Base-by-base conservation (phyloP, 1,284 basidiomycete species). In the Ganoderma lucidum region DNA sequence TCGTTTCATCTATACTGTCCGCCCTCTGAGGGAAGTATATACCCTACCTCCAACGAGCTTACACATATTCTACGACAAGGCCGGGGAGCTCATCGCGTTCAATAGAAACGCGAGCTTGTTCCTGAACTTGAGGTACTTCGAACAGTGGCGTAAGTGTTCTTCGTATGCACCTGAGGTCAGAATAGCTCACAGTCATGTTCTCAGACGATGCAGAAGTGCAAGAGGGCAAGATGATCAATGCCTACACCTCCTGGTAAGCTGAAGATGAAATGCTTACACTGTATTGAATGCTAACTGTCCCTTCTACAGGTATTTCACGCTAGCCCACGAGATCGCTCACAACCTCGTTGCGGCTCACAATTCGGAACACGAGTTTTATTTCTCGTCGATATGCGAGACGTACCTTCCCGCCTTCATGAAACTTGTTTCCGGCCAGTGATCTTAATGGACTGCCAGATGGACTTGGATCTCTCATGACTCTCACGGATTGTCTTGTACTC, bases 301-400 rank as follows among this genome's bases (percentile, higher is more conserved):
- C 17, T n/a, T 32, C 23, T 58, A n/a, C 74, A 92, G 94, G 90
- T 98, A 93, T 78, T 96, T 97, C 76, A 93, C 93, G 1, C 85
- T 98, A 10, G 96, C 96, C 0, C 97, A 99, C 79, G 97, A 97
- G 79, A 93, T 94, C 72, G 92, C 93, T 1, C 94, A 96, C 79
- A 96, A 96, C 75, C 83, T 96, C 1, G 92, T 95, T 19, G 85
- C 90, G 62, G 86, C 87, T 0, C 93, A 94, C 75, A 93, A 94
- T 75, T 91, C 93, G 4, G 93, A 94, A 78, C 96, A 97, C 77
- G 95, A 96, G 75, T 98, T 97, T 80, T 98, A 96, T 80, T 97
- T 98, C 77, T 95, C 95, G 41, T 91, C 93, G 6, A 94, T 98
- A 28, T 93, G 94, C 70, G 95, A 98, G 48, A 68, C 62, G n/a